Evolutionary conservation across 2,329 filamentous ascomycete species (phyloP).

Genomic region (Aureobasidium melanogenum): DNA sequence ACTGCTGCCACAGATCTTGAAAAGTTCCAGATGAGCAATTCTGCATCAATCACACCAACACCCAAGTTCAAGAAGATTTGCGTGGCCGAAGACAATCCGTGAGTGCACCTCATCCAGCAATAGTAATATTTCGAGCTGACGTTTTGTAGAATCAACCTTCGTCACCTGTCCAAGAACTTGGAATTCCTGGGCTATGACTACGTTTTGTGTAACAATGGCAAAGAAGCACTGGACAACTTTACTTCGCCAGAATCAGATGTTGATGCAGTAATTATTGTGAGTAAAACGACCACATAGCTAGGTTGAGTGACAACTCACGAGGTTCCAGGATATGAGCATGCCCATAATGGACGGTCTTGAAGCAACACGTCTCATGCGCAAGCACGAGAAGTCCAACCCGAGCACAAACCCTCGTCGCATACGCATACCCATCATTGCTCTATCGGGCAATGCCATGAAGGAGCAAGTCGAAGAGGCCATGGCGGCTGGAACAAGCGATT

Average conservation of each 20-base stretch:
- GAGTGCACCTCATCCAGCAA: background rate
- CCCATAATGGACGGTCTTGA: slow-evolving; percentile 13
- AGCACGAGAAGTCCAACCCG: background rate
- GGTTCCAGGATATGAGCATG: slow-evolving; percentile 9
- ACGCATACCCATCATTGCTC: slow-evolving; percentile 11
- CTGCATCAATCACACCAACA: background rate
- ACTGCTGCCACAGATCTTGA: background rate
- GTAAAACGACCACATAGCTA: background rate
- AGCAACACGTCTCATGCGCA: slow-evolving; percentile 9
- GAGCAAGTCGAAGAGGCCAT: slow-evolving; percentile 12
- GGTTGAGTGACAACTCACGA: background rate
- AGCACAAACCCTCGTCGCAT: background rate
- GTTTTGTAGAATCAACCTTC: slow-evolving; percentile 7
- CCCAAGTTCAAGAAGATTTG: slow-evolving; percentile 9
- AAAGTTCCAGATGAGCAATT: background rate
- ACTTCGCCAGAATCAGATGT: background rate
- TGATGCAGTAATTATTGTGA: slow-evolving; percentile 6
- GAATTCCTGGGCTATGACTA: slow-evolving; percentile 7
- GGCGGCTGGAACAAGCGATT: slow-evolving; percentile 10
- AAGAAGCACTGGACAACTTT: slow-evolving; percentile 11
- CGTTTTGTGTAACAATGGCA: slow-evolving; percentile 11
- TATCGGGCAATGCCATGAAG: slow-evolving; percentile 13
- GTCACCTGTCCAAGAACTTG: slow-evolving; percentile 8
- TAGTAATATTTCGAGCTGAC: background rate
- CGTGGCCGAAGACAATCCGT: slow-evolving; percentile 13